A percentile compares a stretch with the other conserved stretches of the same genome.
phyloP scores from a whole-genome alignment of 352 stramenopile species.

The Phytopythium vexans region DNA sequence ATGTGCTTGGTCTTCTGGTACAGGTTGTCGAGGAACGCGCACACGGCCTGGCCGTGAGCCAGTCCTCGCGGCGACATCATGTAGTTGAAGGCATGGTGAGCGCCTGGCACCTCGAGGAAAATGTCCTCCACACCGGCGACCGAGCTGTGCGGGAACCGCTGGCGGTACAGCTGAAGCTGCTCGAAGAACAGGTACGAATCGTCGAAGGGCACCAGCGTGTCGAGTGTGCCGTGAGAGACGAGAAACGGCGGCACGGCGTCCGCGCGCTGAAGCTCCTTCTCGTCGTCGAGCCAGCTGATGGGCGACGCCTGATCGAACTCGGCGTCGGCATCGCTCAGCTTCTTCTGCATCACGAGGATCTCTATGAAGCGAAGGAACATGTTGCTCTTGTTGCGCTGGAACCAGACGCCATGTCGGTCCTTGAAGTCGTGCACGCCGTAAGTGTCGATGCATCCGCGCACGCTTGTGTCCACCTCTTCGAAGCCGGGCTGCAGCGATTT shows the following conservation, averaged over 20 bases:
- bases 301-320: constrained; percentile 62
- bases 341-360: constrained; percentile 69
- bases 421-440: constrained; percentile 80
- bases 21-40: constrained; percentile 56
- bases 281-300: constrained; percentile 46
- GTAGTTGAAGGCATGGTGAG: constrained; percentile 78
- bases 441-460: constrained; percentile 63
- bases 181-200: constrained; percentile 71
- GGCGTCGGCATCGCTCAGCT: constrained; percentile 30
- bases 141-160: constrained; percentile 13
- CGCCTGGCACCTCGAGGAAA: constrained; percentile 56
- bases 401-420: constrained; percentile 63
- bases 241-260: constrained; percentile 68
- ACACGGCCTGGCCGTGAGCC: constrained; percentile 65
- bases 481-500: constrained; percentile 74
- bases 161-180: constrained; percentile 39
- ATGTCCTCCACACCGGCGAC: constrained; percentile 39
- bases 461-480: constrained; percentile 73
- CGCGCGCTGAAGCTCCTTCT: constrained; percentile 17
- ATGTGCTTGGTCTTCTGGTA: constrained; percentile 42
- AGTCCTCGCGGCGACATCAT: constrained; percentile 64
- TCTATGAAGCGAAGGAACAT: constrained; percentile 69
- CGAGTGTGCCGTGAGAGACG: constrained; percentile 59
- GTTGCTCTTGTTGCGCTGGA: constrained; percentile 49
- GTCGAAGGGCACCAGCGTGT: constrained; percentile 72